These are phyloP conservation scores for Pseudoturritis turrita DNA, from an alignment of 345 rosid species.

Conservation along the genomic window DNA sequence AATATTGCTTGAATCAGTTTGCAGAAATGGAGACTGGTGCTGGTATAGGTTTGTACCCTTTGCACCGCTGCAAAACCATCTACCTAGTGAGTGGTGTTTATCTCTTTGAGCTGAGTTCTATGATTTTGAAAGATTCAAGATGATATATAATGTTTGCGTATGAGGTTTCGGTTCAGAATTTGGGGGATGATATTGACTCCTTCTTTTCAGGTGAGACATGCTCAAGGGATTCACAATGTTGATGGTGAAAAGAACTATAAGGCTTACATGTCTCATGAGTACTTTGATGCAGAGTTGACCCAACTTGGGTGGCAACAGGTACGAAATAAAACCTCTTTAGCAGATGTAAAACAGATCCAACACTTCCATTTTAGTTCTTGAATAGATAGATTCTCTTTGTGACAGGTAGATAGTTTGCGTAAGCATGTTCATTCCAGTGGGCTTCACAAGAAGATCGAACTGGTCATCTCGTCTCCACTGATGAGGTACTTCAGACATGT, in stretches of 20 bases:
- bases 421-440: constrained; percentile 77
- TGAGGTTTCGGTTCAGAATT: not conserved
- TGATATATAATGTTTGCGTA: constrained; percentile 28
- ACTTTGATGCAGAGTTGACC: constrained; percentile 88
- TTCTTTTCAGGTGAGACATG: constrained; percentile 94
- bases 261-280: constrained; percentile 78
- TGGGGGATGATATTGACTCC: not conserved
- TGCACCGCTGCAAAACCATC: constrained; percentile 91
- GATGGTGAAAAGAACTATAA: constrained; percentile 90
- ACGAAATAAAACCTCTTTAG: not conserved
- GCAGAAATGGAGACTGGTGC: constrained; percentile 75
- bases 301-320: constrained; percentile 96
- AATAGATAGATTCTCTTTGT: constrained; percentile 2
- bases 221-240: constrained; percentile 95
- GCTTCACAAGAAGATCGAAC: constrained; percentile 70
- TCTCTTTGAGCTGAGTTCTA: constrained; percentile 5
- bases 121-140: constrained; percentile 36
- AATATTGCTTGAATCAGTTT: constrained; percentile 19
- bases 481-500: constrained; percentile 52
- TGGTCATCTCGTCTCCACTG: constrained; percentile 79
- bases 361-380: not conserved
- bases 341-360: not conserved
- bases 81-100: constrained; percentile 69
- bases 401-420: constrained; percentile 78
- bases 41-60: constrained; percentile 71